These are phyloP conservation scores for Fusarium sp. DNA, from an alignment of 2,329 filamentous ascomycete genomes.

Conservation along the genomic window DNA sequence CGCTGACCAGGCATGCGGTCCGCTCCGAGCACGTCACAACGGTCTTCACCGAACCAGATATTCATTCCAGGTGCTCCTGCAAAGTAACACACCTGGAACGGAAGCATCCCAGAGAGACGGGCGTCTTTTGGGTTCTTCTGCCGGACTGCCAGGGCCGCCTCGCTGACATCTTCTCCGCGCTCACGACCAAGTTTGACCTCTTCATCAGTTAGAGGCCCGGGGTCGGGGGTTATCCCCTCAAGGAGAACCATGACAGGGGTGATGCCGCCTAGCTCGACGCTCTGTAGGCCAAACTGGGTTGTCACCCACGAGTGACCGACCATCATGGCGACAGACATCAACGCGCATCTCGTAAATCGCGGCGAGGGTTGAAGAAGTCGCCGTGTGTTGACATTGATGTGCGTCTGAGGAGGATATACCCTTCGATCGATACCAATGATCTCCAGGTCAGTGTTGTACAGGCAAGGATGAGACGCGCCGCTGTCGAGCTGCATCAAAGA, in stretches of 20 bases:
- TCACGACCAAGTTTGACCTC: constrained; percentile 2
- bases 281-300: constrained; percentile 40
- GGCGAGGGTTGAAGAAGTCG: constrained; percentile 14
- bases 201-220: constrained; percentile 14
- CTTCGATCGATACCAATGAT: constrained; percentile 35
- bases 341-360: constrained; percentile 42
- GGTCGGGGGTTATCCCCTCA: constrained; percentile 9
- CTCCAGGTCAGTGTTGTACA: constrained; percentile 34
- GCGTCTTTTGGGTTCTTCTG: constrained; percentile 19
- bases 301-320: constrained; percentile 40
- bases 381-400: constrained; percentile 28
- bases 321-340: constrained; percentile 42
- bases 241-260: constrained; percentile 39
- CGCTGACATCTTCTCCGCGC: constrained; percentile 32
- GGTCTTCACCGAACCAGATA: constrained; percentile 44
- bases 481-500: constrained; percentile 46
- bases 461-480: constrained; percentile 38
- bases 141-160: constrained; percentile 30
- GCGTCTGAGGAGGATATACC: constrained; percentile 39
- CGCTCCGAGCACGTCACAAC: constrained; percentile 42
- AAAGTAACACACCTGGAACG: constrained; percentile 44
- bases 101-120: constrained; percentile 42
- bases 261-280: constrained; percentile 42
- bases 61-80: constrained; percentile 30
- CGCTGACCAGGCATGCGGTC: constrained; percentile 45